Percentiles rank a stretch among this genome's conserved stretches.
Evolutionary conservation across 1,284 basidiomycete species (phyloP).

Genomic region (Clitocybe nebularis): DNA sequence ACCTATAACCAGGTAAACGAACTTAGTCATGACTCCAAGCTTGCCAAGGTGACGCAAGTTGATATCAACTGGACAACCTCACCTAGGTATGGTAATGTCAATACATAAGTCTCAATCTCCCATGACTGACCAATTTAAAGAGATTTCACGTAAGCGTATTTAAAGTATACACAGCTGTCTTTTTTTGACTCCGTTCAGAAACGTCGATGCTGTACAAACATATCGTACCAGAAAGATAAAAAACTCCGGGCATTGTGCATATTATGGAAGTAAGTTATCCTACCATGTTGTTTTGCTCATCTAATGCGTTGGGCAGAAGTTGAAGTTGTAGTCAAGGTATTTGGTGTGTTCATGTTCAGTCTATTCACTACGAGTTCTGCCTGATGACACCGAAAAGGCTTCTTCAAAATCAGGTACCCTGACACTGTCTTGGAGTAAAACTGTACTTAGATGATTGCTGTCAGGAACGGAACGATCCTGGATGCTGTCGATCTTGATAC

Average conservation of each 20-base stretch:
- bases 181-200: constrained; percentile 35
- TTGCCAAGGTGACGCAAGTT: constrained; percentile 66
- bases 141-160: constrained; percentile 69
- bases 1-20: constrained; percentile 58
- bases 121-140: constrained; percentile 30
- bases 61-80: constrained; percentile 85
- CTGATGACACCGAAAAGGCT: constrained; percentile 32
- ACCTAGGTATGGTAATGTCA: constrained; percentile 47
- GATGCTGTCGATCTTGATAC: constrained; percentile 81
- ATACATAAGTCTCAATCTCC: background rate
- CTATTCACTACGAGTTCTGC: constrained; percentile 1
- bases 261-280: constrained; percentile 64
- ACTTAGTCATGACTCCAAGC: constrained; percentile 75
- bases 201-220: constrained; percentile 78
- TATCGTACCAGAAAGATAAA: constrained; percentile 72
- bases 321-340: constrained; percentile 71
- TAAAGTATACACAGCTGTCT: background rate
- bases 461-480: constrained; percentile 63
- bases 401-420: constrained; percentile 58
- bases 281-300: background rate
- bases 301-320: constrained; percentile 42
- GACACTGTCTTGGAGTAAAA: background rate
- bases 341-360: constrained; percentile 48
- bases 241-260: constrained; percentile 54
- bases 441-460: constrained; percentile 6